Base-by-base conservation (phyloP, 1,139 yeast genomes). In the Yamadazyma pseudoaaseri region DNA sequence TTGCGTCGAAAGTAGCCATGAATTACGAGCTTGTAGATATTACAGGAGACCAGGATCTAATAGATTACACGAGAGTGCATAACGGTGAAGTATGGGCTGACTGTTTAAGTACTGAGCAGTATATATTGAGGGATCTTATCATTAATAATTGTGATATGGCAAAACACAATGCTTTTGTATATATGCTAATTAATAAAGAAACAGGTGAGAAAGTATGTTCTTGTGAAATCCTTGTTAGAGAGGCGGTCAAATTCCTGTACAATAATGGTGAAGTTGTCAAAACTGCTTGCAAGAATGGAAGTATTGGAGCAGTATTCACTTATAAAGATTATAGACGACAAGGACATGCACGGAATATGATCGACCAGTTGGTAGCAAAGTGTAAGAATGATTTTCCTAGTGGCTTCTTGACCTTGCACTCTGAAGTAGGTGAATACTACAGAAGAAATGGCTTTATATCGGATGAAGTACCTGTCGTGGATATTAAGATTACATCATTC, bases 341-440 rank as follows among this genome's bases (percentile, higher is more conserved):
- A 44, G 89, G 92, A 1, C 78, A 77, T 47, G 90, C 86, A 2
- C 60, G 60, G 17, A 49, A 62, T 24, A 76, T 85, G 86, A 67
- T 84, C 31, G 79, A 75, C 42, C 57, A 64, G 34, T 45, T 73
- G 27, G 60, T 62, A 21, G 57, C 59, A n/a, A 29, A 49, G 18
- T 53, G 57, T 26, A 52, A 50, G 30, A 33, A 28, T 4, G 46
- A 52, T 4, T 36, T 45, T 12, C 66, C 51, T 14, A 64, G 70
- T 36, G 72, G 75, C 12, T 67, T 71, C 34, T 58, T 70, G 10
- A 74, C 70, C 37, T 63, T 83, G 39, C 84, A 83, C 65, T 81
- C 89, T 22, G 94, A 83, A 49, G 72, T 85, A 25, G 90, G 87
- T 5, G 79, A 78, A 37, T 83, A 75, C 54, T 83, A 84, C 52